Evolutionary conservation across 192 early-diverging fungal species (phyloP).

Genomic region (Gaertneriomyces semiglobifer): DNA sequence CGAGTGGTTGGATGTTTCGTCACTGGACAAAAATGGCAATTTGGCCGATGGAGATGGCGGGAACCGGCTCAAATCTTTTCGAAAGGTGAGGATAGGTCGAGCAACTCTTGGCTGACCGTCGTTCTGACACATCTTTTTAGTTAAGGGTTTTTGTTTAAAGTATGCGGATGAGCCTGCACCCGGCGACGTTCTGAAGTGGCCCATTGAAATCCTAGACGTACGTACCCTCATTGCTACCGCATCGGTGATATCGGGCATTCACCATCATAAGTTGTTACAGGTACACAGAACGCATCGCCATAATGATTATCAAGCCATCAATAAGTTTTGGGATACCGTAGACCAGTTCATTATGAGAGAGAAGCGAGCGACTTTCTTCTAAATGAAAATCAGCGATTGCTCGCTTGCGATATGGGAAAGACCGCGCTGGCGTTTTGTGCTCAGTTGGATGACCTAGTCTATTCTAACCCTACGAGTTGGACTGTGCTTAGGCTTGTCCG

Average conservation of each 20-base stretch:
- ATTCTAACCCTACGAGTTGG: too few relatives aligned
- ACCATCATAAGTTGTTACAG: conserved; percentile 19
- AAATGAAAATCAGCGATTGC: too few relatives aligned
- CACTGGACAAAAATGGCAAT: conserved; percentile 91
- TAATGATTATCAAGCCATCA: conserved; percentile 46
- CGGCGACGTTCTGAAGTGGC: conserved; percentile 46
- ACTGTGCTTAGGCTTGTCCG: not conserved
- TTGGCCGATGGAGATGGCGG: conserved; percentile 86
- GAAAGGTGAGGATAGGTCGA: conserved; percentile 37
- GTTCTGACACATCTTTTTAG: conserved; percentile 12
- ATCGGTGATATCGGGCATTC: too few relatives aligned
- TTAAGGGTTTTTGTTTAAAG: conserved; percentile 52
- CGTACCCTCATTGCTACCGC: conserved; percentile 10
- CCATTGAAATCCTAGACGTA: conserved; percentile 41
- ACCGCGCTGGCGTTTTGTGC: too few relatives aligned
- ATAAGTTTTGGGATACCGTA: conserved; percentile 51
- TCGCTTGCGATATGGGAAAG: too few relatives aligned
- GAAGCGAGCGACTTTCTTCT: conserved; percentile 2
- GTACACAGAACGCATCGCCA: conserved; percentile 46
- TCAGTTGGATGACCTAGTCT: too few relatives aligned
- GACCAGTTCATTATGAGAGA: conserved; percentile 39
- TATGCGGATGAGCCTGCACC: conserved; percentile 47
- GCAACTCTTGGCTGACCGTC: conserved; percentile 1
- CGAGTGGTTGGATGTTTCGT: conserved; percentile 86
- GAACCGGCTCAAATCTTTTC: conserved; percentile 80